Evolutionary conservation across 768 basidiomycete genomes (phyloP).

Genomic region (Basidioascus undulatus): DNA sequence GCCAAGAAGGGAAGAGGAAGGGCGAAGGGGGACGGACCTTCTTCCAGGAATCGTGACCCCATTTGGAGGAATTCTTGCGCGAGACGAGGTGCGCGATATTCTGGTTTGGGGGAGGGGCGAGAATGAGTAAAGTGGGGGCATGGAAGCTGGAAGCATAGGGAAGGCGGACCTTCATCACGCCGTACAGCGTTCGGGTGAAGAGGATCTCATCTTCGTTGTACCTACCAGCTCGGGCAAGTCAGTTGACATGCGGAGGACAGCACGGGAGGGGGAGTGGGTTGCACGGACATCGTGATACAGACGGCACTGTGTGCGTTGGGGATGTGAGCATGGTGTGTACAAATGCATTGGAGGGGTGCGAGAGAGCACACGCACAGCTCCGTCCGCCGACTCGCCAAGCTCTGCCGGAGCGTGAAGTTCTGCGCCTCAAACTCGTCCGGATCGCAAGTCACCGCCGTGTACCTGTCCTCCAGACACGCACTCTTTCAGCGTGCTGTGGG

Average conservation of each 20-base stretch:
- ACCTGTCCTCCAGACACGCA: too few species aligned
- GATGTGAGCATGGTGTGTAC: constrained; percentile 87
- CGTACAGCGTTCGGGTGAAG: constrained; percentile 13
- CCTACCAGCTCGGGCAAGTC: too few species aligned
- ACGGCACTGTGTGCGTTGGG: too few species aligned
- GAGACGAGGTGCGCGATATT: constrained; percentile 21
- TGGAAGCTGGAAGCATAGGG: too few species aligned
- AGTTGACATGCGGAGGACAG: too few species aligned
- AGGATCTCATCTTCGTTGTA: constrained; percentile 8
- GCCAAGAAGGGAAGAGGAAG: too few species aligned
- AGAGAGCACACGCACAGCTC: constrained; percentile 51
- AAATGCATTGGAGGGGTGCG: constrained; percentile 59
- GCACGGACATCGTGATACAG: too few species aligned
- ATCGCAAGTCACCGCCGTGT: constrained; percentile 73
- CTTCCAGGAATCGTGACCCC: constrained; percentile 21
- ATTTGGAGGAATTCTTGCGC: constrained; percentile 17
- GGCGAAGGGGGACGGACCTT: too few species aligned
- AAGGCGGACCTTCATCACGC: constrained; percentile 18
- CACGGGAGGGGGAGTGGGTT: too few species aligned
- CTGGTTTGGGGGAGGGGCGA: too few species aligned
- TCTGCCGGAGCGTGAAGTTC: constrained; percentile 65
- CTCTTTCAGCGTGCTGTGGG: too few species aligned
- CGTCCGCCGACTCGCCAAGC: constrained; percentile 50
- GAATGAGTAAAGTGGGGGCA: too few species aligned
- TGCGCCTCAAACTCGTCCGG: constrained; percentile 71